Percentiles rank a stretch among this genome's conserved stretches.
These are phyloP conservation scores for Pseudoneurospora amorphoporcata DNA, from an alignment of 495 filamentous ascomycete species.

Conservation along the genomic window DNA sequence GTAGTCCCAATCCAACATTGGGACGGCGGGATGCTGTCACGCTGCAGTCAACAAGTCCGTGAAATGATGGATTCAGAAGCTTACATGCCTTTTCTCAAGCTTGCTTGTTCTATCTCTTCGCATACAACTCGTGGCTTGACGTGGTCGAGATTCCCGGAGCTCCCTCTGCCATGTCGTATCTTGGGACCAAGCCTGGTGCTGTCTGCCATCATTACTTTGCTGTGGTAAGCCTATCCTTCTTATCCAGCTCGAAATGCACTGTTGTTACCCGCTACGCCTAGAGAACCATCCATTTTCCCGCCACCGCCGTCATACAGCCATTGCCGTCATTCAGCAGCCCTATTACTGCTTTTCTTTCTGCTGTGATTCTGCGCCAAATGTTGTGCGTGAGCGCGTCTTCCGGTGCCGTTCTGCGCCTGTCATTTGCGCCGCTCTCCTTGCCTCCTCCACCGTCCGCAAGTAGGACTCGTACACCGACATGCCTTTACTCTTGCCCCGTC, in stretches of 20 bases:
- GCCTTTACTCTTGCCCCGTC: not conserved
- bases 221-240: not conserved
- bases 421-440: not conserved
- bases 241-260: not conserved
- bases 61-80: not conserved
- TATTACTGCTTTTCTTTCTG: not conserved
- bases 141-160: not conserved
- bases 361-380: not conserved
- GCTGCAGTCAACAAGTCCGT: not conserved
- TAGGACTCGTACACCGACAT: not conserved
- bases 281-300: not conserved
- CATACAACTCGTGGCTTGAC: not conserved
- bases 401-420: not conserved
- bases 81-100: not conserved
- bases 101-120: not conserved
- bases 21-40: not conserved
- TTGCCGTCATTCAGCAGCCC: not conserved
- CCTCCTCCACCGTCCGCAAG: not conserved
- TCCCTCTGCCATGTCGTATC: not conserved
- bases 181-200: not conserved
- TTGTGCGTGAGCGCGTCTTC: not conserved
- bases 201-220: not conserved
- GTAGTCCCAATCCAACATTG: not conserved
- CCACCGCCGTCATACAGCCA: not conserved
- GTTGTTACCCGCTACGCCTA: not conserved